Percentiles rank a stretch among this genome's conserved stretches.
These are phyloP conservation scores for Penicillium sp. DNA, from an alignment of 2,329 filamentous ascomycete genomes.

Conservation along the genomic window DNA sequence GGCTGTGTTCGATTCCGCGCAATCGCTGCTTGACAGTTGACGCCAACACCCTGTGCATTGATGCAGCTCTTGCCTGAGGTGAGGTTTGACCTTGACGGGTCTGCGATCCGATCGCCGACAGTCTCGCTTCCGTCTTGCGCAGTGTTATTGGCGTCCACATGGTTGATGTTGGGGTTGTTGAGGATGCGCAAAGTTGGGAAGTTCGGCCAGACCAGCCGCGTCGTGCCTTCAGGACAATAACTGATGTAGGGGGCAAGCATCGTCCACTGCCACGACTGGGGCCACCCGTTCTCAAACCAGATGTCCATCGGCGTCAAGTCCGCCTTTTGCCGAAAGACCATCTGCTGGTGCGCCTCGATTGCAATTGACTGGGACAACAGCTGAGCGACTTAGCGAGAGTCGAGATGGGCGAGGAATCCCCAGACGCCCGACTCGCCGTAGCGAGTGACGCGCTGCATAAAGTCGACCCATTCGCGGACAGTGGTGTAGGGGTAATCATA, in stretches of 20 bases:
- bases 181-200: conserved; percentile 73
- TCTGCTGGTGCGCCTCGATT: conserved; percentile 79
- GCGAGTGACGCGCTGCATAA: conserved; percentile 82
- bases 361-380: conserved; percentile 77
- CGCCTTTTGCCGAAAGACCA: conserved; percentile 82
- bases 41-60: background rate
- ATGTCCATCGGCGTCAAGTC: conserved; percentile 81
- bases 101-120: conserved; percentile 9
- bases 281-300: conserved; percentile 80
- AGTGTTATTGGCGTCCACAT: conserved; percentile 4
- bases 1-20: conserved; percentile 11
- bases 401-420: conserved; percentile 78
- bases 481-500: conserved; percentile 82
- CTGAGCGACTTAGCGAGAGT: conserved; percentile 74
- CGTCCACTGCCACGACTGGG: conserved; percentile 85
- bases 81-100: conserved; percentile 11
- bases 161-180: conserved; percentile 71
- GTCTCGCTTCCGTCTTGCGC: conserved; percentile 2
- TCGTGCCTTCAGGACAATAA: conserved; percentile 73
- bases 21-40: conserved; percentile 9
- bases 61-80: background rate
- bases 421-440: conserved; percentile 81
- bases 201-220: conserved; percentile 82
- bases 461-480: conserved; percentile 79
- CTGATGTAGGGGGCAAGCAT: conserved; percentile 80